phyloP scores from a whole-genome alignment of 352 stramenopile species.

The Pythium rhizo-oryzae region DNA sequence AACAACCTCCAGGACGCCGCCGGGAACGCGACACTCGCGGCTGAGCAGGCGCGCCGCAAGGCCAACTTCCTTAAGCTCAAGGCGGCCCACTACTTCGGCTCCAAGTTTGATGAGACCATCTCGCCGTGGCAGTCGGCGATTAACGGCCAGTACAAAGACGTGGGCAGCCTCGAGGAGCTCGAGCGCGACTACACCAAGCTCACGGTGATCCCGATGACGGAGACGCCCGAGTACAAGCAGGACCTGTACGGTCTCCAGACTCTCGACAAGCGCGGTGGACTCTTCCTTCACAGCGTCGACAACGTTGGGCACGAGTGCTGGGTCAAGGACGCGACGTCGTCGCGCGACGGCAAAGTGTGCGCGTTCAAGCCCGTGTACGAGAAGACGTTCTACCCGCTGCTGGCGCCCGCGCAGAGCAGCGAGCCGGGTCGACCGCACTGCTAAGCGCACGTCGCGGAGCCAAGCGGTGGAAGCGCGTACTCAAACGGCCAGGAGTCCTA shows the following conservation, averaged over 20 bases:
- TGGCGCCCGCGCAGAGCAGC: background rate
- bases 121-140: slow-evolving; percentile 39
- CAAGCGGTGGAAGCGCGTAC: too few species aligned
- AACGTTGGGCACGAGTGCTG: slow-evolving; percentile 40
- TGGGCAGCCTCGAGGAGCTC: slow-evolving; percentile 31
- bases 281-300: slow-evolving; percentile 32
- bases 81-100: slow-evolving; percentile 38
- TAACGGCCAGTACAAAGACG: slow-evolving; percentile 33
- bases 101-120: slow-evolving; percentile 36
- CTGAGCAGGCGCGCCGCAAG: slow-evolving; percentile 30
- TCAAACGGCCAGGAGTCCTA: too few species aligned
- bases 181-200: slow-evolving; percentile 34
- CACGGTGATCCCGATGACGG: slow-evolving; percentile 34
- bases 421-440: too few species aligned
- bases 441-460: too few species aligned
- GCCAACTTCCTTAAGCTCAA: slow-evolving; percentile 34
- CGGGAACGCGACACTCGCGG: slow-evolving; percentile 24
- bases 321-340: slow-evolving; percentile 25
- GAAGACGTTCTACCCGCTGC: slow-evolving; percentile 37
- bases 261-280: slow-evolving; percentile 31
- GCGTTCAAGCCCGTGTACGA: slow-evolving; percentile 47
- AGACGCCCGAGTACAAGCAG: slow-evolving; percentile 40
- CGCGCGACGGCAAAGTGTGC: slow-evolving; percentile 16
- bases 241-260: slow-evolving; percentile 45
- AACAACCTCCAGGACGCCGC: slow-evolving; percentile 38